A percentile compares a stretch with the other conserved stretches of the same genome.
Conservation (phyloP, 495 filamentous ascomycete species). For the Hyaloscypha finlandica region DNA sequence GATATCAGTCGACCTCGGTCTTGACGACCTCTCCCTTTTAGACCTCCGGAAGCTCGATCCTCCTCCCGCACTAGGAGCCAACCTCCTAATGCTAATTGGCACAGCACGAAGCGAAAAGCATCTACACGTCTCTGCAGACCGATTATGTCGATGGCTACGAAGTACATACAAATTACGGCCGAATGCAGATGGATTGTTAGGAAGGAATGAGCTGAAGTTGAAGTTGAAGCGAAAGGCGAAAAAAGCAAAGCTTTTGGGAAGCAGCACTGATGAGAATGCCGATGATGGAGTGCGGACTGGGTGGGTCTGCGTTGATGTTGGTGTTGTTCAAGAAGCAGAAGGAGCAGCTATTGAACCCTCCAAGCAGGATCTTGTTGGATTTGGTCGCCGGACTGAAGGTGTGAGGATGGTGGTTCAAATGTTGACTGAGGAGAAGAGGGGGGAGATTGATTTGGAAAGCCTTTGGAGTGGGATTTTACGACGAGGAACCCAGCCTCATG, state of each 20-base stretch:
- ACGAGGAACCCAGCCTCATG: slow-evolving; percentile 9
- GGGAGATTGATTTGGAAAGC: slow-evolving; percentile 78
- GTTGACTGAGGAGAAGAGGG: slow-evolving; percentile 82
- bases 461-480: slow-evolving; percentile 59
- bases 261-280: slow-evolving; percentile 42
- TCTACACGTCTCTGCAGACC: slow-evolving; percentile 87
- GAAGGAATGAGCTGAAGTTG: slow-evolving; percentile 86
- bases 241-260: slow-evolving; percentile 72
- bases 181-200: slow-evolving; percentile 83
- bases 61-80: slow-evolving; percentile 80
- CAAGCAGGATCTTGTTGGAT: slow-evolving; percentile 65
- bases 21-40: slow-evolving; percentile 73
- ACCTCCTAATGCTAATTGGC: slow-evolving; percentile 91
- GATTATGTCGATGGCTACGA: slow-evolving; percentile 83
- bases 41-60: slow-evolving; percentile 85
- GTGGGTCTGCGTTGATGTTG: slow-evolving; percentile 94
- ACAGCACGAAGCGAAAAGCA: slow-evolving; percentile 92
- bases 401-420: slow-evolving; percentile 85
- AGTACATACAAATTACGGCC: slow-evolving; percentile 68
- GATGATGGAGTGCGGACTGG: slow-evolving; percentile 87
- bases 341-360: slow-evolving; percentile 37
- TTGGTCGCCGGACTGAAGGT: slow-evolving; percentile 60
- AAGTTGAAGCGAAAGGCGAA: slow-evolving; percentile 79
- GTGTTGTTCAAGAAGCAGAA: slow-evolving; percentile 58
- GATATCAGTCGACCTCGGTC: slow-evolving; percentile 75